Evolutionary conservation across 352 stramenopile species (phyloP).

Genomic region (Globisporangium nodosum): DNA sequence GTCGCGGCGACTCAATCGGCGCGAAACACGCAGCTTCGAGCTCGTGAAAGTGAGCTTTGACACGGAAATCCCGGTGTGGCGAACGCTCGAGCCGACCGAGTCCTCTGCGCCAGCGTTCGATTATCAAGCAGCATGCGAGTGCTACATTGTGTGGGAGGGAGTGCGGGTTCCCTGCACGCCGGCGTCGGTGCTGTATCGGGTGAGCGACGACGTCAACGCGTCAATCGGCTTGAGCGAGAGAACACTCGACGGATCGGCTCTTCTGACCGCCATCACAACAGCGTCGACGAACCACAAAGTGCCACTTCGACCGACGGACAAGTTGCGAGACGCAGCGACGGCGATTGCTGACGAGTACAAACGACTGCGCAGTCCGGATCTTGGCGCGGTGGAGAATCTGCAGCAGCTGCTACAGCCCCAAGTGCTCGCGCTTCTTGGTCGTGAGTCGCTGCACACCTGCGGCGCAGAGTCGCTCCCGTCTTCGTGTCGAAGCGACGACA

Average conservation of each 20-base stretch:
- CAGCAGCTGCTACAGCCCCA: slow-evolving; percentile 35
- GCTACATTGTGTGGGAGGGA: slow-evolving; percentile 34
- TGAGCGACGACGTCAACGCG: slow-evolving; percentile 28
- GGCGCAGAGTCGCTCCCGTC: slow-evolving; percentile 17
- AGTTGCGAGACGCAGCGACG: slow-evolving; percentile 17
- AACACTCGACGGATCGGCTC: slow-evolving; percentile 32
- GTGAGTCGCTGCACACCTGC: slow-evolving; percentile 34
- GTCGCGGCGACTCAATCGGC: slow-evolving; percentile 33
- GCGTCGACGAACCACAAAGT: slow-evolving; percentile 18
- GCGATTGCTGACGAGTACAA: slow-evolving; percentile 28
- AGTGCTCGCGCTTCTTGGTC: slow-evolving; percentile 27
- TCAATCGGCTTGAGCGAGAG: slow-evolving; percentile 44
- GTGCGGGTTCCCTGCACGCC: slow-evolving; percentile 23
- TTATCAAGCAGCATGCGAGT: slow-evolving; percentile 20
- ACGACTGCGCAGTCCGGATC: slow-evolving; percentile 31
- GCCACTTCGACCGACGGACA: slow-evolving; percentile 15
- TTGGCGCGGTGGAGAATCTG: slow-evolving; percentile 34
- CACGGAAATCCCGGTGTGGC: slow-evolving; percentile 60
- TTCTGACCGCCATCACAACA: slow-evolving; percentile 28
- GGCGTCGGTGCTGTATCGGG: slow-evolving; percentile 18
- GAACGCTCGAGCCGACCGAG: slow-evolving; percentile 28
- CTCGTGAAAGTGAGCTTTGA: slow-evolving; percentile 66
- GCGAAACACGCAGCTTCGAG: slow-evolving; percentile 55
- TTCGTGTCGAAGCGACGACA: slow-evolving; percentile 17
- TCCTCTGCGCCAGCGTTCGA: slow-evolving; percentile 10